Conservation (phyloP, 176 grass and related monocot genomes). For the Oryza meyeriana region DNA sequence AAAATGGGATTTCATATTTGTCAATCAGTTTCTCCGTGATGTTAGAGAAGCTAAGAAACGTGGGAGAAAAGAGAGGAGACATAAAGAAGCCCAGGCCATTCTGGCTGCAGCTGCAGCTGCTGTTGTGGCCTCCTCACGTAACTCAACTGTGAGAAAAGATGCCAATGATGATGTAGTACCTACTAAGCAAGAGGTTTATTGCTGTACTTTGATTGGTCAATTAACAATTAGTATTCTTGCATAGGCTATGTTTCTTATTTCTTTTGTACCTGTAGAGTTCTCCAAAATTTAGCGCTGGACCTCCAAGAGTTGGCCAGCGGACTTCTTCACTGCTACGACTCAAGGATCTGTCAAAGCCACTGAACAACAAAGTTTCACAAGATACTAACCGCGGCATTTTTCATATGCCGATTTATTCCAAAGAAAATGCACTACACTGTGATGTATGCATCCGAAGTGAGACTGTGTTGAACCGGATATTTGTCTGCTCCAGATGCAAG, state of each 20-base stretch:
- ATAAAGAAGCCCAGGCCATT: constrained; percentile 96
- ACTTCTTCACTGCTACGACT: constrained; percentile 30
- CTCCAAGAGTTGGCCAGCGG: constrained; percentile 45
- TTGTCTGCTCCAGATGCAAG: constrained; percentile 97
- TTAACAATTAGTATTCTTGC: neutral
- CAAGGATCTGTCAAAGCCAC: constrained; percentile 58
- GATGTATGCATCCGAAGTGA: constrained; percentile 85
- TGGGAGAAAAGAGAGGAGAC: constrained; percentile 91
- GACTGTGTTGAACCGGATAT: constrained; percentile 83
- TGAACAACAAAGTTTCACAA: constrained; percentile 56
- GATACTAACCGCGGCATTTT: constrained; percentile 63
- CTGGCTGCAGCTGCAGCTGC: constrained; percentile 87
- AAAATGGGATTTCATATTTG: constrained; percentile 93
- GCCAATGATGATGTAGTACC: constrained; percentile 45
- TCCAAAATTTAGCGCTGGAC: constrained; percentile 44
- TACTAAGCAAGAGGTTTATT: constrained; percentile 63
- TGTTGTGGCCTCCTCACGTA: constrained; percentile 74
- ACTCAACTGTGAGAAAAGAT: constrained; percentile 77
- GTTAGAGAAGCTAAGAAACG: constrained; percentile 95
- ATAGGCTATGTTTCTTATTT: constrained; percentile 15
- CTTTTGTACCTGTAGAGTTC: constrained; percentile 37
- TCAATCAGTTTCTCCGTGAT: constrained; percentile 92
- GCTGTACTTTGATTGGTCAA: constrained; percentile 6
- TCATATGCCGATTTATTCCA: constrained; percentile 73
- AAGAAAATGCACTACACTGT: constrained; percentile 77